Percentiles rank a stretch among this genome's conserved stretches.
These are phyloP conservation scores for Diaporthe sp. DNA, from an alignment of 2,329 filamentous ascomycete genomes.

Conservation along the genomic window DNA sequence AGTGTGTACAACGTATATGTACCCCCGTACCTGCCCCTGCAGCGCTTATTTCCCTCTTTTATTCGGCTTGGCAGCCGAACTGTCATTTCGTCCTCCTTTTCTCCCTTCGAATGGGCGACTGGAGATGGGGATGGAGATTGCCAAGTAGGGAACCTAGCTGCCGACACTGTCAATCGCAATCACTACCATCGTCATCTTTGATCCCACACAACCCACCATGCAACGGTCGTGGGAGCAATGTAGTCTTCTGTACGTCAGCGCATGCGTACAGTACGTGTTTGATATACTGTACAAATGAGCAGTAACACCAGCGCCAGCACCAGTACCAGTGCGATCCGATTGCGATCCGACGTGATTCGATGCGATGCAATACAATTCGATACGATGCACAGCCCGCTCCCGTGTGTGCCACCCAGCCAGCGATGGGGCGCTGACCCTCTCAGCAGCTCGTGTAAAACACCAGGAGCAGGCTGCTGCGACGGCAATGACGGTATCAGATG, in stretches of 20 bases:
- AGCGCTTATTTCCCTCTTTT: slow-evolving; percentile 29
- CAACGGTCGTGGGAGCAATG: background rate
- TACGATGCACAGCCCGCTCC: slow-evolving; percentile 19
- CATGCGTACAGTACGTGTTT: background rate
- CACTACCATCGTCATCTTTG: slow-evolving; percentile 19
- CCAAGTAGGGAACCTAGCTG: slow-evolving; percentile 12
- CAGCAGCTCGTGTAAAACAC: slow-evolving; percentile 25
- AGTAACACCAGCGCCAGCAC: background rate
- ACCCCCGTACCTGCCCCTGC: slow-evolving; percentile 14
- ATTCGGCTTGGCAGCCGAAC: slow-evolving; percentile 30
- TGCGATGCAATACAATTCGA: slow-evolving; percentile 3
- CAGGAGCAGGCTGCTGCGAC: slow-evolving; percentile 17
- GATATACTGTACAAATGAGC: background rate
- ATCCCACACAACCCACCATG: slow-evolving; percentile 7
- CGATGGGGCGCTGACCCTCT: background rate
- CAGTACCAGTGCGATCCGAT: background rate
- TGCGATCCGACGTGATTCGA: background rate
- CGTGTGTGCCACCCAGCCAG: background rate
- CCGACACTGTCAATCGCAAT: slow-evolving; percentile 20
- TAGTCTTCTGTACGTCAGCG: too few species aligned
- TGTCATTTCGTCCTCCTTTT: slow-evolving; percentile 30
- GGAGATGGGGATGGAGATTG: slow-evolving; percentile 25
- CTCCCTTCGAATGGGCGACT: slow-evolving; percentile 3
- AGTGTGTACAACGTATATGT: too few species aligned
- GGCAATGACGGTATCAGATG: slow-evolving; percentile 7